Evolutionary conservation across 1,139 yeast species (phyloP), one percentile per base, ranked within the genome.

Genomic region (Taiozyma sp.): DNA sequence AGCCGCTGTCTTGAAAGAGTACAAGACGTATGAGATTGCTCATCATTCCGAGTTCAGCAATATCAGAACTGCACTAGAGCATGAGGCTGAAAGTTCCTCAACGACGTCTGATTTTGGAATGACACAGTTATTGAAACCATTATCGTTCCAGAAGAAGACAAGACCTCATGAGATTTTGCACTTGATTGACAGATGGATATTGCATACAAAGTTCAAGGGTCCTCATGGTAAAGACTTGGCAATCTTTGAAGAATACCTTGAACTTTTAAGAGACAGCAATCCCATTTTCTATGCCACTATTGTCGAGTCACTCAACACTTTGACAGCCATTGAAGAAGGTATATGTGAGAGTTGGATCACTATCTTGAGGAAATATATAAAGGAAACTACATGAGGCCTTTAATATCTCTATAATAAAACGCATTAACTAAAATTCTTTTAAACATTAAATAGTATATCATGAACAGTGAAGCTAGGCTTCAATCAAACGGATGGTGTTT

Each of bases 401-500:
- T 32, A n/a, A n/a, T 13, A 32, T 32, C 35, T 37, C 41, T 37
- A 37, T 37, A 37, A 37, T 37, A 37, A 37, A 37, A 37, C 41
- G 41, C 41, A 19, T 37, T 37, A 47, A 19, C 34, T 44, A 13
- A 44, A 30, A 34, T n/a, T n/a, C 30, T 41, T 24, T 19, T 29
- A 42, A 26, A 42, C 32, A 28, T 22, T 35, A 16, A n/a, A 34
- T 30, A 16, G 21, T 24, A 26, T 22, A 5, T 41, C 30, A 26
- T 41, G 16, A 24, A 24, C 29, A 41, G 14, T 8, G 26, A 48
- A 30, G 16, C 66, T 68, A 75, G 62, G 75, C 79, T 58, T 68
- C 61, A 60, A 76, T 64, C 60, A 78, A 72, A 81, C 98, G 93
- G 74, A 93, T 83, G 60, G 99, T 93, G 86, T 93, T 93, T 68